phyloP scores from a whole-genome alignment of 1,139 yeast genomes.

The Meyerozyma sp. region DNA sequence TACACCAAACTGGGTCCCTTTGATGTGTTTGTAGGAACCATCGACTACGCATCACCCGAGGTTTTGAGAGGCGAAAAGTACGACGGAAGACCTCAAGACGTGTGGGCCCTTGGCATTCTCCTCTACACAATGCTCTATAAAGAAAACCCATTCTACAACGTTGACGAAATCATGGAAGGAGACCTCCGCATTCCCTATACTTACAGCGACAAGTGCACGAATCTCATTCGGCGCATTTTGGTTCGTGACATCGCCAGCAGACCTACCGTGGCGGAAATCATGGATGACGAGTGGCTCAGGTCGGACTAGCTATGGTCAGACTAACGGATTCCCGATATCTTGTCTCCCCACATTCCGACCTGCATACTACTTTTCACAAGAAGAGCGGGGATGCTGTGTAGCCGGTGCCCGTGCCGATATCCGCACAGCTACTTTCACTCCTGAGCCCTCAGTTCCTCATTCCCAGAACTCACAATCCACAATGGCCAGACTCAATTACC shows the following conservation, averaged over 20 bases:
- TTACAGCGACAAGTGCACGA: conserved; percentile 53
- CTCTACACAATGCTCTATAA: conserved; percentile 86
- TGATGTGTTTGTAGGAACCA: conserved; percentile 94
- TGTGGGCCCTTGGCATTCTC: conserved; percentile 93
- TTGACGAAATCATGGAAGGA: conserved; percentile 92
- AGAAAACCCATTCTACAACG: conserved; percentile 92
- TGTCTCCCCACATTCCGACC: neutral
- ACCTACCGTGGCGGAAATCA: conserved; percentile 69
- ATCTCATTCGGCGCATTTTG: conserved; percentile 59
- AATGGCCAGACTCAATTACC: neutral
- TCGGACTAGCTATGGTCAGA: neutral
- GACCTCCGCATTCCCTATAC: conserved; percentile 65
- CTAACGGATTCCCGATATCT: neutral
- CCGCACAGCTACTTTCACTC: neutral
- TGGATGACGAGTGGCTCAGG: conserved; percentile 62
- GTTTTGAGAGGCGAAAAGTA: conserved; percentile 84
- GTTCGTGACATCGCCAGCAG: conserved; percentile 58
- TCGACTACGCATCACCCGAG: conserved; percentile 97
- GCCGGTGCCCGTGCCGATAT: neutral
- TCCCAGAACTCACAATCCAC: neutral
- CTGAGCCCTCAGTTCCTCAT: neutral
- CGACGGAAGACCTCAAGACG: conserved; percentile 90
- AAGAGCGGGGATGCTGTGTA: neutral
- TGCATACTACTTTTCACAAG: neutral
- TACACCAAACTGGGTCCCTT: conserved; percentile 88